A percentile compares a stretch with the other conserved stretches of the same genome.
These are phyloP conservation scores for Zalaria sp. DNA, from an alignment of 2,329 filamentous ascomycete species.

Conservation along the genomic window DNA sequence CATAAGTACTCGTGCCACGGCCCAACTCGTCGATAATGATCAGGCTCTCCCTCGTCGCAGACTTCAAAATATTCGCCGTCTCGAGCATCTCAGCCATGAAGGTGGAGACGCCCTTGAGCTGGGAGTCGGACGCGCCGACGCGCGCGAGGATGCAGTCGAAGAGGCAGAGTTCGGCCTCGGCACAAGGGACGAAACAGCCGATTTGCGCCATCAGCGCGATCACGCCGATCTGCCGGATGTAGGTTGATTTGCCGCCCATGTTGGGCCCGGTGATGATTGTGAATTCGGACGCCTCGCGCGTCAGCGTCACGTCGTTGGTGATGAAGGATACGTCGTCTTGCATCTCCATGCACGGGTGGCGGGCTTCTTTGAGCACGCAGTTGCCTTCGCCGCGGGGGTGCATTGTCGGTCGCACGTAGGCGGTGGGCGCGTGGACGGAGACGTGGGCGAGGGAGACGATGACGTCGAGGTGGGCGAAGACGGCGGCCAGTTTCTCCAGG, in stretches of 20 bases:
- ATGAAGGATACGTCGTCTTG: slow-evolving; percentile 98
- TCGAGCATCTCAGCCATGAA: slow-evolving; percentile 99
- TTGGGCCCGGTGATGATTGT: slow-evolving; percentile 95
- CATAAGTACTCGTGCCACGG: slow-evolving; percentile 92
- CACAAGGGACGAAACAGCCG: slow-evolving; percentile 88
- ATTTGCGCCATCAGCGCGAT: slow-evolving; percentile 96
- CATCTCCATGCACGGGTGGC: slow-evolving; percentile 96
- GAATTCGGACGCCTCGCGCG: slow-evolving; percentile 70
- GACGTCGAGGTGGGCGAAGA: slow-evolving; percentile 88
- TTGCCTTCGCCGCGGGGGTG: slow-evolving; percentile 77
- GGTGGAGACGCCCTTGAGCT: slow-evolving; percentile 93
- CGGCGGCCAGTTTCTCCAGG: slow-evolving; percentile 72
- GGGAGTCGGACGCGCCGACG: slow-evolving; percentile 89
- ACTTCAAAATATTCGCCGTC: slow-evolving; percentile 96
- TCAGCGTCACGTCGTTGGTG: slow-evolving; percentile 83
- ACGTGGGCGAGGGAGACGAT: slow-evolving; percentile 89
- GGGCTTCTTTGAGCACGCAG: slow-evolving; percentile 80
- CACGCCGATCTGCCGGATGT: slow-evolving; percentile 93
- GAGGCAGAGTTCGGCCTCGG: slow-evolving; percentile 80
- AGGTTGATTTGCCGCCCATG: slow-evolving; percentile 98
- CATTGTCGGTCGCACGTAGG: slow-evolving; percentile 83
- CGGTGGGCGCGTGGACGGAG: slow-evolving; percentile 80
- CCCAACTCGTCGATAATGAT: slow-evolving; percentile 98
- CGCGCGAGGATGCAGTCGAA: slow-evolving; percentile 95
- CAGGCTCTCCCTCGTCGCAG: slow-evolving; percentile 82